phyloP scores from a whole-genome alignment of 73 alveolate species.

The Paramecium primaurelia region DNA sequence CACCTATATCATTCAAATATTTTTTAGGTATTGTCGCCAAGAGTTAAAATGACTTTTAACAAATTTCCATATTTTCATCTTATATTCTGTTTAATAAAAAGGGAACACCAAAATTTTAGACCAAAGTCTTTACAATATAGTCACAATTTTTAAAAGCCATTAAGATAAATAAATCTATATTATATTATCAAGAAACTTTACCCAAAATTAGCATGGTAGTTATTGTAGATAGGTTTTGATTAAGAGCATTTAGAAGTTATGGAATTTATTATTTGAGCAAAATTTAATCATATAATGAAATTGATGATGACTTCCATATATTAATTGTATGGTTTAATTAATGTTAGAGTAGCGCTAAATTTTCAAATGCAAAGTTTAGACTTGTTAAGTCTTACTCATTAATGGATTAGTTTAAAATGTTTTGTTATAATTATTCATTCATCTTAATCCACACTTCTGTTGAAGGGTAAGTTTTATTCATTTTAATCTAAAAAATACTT shows the following conservation, averaged over 20 bases:
- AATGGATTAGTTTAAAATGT: background rate
- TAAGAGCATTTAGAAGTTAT: background rate
- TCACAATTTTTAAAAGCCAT: background rate
- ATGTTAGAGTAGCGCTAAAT: background rate
- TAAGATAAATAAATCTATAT: background rate
- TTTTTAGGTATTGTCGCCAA: background rate
- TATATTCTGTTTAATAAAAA: background rate
- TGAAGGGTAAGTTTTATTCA: background rate
- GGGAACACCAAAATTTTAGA: background rate
- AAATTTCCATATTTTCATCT: background rate
- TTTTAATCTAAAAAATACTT: background rate
- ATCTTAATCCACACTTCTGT: background rate
- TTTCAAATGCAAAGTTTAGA: background rate
- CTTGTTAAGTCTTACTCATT: background rate
- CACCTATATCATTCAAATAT: background rate
- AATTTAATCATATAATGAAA: background rate
- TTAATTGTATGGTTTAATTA: background rate
- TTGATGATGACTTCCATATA: background rate
- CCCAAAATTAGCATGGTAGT: background rate
- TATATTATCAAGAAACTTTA: background rate
- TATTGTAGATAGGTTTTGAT: background rate
- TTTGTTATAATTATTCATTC: background rate
- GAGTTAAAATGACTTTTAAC: background rate
- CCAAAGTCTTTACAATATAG: background rate
- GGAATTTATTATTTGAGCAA: background rate